These are phyloP conservation scores for Anisodus acutangulus DNA, from an alignment of 257 asterid species.

Conservation along the genomic window DNA sequence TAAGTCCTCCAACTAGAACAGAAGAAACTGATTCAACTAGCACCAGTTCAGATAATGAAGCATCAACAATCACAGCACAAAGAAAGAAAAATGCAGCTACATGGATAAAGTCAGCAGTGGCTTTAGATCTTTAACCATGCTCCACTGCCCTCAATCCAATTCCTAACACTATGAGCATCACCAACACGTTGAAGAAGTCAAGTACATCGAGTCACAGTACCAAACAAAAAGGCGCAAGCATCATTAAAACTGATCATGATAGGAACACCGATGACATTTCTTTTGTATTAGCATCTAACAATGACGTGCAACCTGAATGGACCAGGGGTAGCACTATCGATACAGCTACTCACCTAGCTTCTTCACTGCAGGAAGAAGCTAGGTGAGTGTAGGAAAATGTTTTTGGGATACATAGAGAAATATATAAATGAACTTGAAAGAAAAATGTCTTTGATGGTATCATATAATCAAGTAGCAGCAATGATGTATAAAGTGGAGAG, in stretches of 20 bases:
- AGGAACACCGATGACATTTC: conserved; percentile 39
- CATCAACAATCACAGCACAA: conserved; percentile 46
- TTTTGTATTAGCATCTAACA: conserved; percentile 38
- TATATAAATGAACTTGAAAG: conserved; percentile 63
- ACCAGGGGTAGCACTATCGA: conserved; percentile 42
- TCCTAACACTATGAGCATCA: conserved; percentile 28
- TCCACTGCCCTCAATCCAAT: conserved; percentile 31
- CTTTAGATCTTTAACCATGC: conserved; percentile 61
- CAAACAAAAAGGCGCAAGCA: conserved; percentile 45
- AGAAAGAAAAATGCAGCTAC: conserved; percentile 59
- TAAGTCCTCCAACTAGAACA: conserved; percentile 44
- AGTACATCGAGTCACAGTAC: conserved; percentile 5
- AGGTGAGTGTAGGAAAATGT: conserved; percentile 51
- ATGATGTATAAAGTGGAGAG: conserved; percentile 63
- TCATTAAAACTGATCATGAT: conserved; percentile 31
- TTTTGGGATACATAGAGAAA: conserved; percentile 55
- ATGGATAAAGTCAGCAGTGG: conserved; percentile 72
- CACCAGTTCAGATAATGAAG: conserved; percentile 50
- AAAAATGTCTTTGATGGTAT: conserved; percentile 40
- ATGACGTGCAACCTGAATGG: conserved; percentile 49
- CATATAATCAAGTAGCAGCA: conserved; percentile 46
- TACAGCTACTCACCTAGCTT: conserved; percentile 47
- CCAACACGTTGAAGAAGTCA: conserved; percentile 34
- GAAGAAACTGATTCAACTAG: conserved; percentile 46
- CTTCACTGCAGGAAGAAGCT: conserved; percentile 43